Conservation (phyloP, 257 asterid genomes). For the Lycium barbarum region DNA sequence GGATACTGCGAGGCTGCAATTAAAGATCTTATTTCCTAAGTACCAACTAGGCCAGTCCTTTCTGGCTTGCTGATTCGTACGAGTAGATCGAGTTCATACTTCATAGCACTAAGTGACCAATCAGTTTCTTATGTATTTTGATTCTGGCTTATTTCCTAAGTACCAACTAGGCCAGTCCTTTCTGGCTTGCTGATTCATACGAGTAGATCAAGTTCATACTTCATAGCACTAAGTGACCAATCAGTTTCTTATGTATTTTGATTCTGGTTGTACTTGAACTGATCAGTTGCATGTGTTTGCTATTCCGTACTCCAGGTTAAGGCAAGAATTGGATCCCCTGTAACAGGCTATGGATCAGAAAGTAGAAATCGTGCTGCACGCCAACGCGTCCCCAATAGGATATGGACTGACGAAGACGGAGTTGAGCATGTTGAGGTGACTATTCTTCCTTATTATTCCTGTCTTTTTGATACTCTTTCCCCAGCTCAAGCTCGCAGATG, state of each 20-base stretch:
- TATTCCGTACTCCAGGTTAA: conserved; percentile 58
- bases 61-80: neutral
- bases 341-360: conserved; percentile 90
- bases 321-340: conserved; percentile 85
- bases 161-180: neutral
- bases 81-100: neutral
- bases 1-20: neutral
- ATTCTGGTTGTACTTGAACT: conserved; percentile 12
- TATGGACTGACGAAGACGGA: conserved; percentile 90
- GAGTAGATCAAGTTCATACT: neutral
- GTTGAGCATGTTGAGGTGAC: conserved; percentile 82
- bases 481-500: neutral
- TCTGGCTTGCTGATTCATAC: neutral
- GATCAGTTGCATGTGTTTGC: conserved; percentile 19
- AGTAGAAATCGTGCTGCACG: conserved; percentile 97
- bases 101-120: neutral
- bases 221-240: neutral
- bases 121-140: neutral
- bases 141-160: conserved; percentile 15
- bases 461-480: neutral
- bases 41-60: neutral
- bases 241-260: neutral
- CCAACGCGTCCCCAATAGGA: conserved; percentile 77
- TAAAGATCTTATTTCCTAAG: conserved; percentile 11
- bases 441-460: neutral